phyloP scores from a whole-genome alignment of 805 yeast genomes.

The Groenewaldozyma salmanticensis region DNA sequence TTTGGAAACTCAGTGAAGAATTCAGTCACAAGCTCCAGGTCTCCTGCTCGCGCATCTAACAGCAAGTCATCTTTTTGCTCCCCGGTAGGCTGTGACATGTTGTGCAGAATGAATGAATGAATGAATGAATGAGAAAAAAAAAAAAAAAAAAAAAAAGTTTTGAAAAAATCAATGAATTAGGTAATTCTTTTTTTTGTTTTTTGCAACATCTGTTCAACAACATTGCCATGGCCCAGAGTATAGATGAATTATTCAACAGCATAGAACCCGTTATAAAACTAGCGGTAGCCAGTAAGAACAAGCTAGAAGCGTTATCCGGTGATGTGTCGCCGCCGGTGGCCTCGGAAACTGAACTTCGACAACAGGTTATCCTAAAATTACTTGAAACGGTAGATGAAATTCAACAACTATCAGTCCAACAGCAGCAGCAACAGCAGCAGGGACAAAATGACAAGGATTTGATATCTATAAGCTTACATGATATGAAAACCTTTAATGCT shows the following conservation, averaged over 20 bases:
- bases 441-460: conserved; percentile 10
- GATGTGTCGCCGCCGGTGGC: no score
- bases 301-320: no score
- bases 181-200: no score
- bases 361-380: conserved; percentile 1
- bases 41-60: conserved; percentile 82
- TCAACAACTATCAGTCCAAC: conserved; percentile 1
- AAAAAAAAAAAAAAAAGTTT: no score
- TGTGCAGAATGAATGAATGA: neutral
- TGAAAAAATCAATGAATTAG: no score
- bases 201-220: no score
- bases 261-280: no score
- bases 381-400: conserved; percentile 5
- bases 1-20: conserved; percentile 43
- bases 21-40: conserved; percentile 60
- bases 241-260: no score
- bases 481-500: conserved; percentile 63
- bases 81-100: conserved; percentile 26
- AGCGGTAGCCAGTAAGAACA: no score
- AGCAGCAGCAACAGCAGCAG: neutral
- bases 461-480: conserved; percentile 65
- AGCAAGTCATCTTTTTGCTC: conserved; percentile 79
- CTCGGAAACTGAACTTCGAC: neutral
- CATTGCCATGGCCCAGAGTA: no score
- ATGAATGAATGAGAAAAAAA: no score